Base-by-base conservation (phyloP, 2,329 filamentous ascomycete species). In the Trichoderma asperellum region DNA sequence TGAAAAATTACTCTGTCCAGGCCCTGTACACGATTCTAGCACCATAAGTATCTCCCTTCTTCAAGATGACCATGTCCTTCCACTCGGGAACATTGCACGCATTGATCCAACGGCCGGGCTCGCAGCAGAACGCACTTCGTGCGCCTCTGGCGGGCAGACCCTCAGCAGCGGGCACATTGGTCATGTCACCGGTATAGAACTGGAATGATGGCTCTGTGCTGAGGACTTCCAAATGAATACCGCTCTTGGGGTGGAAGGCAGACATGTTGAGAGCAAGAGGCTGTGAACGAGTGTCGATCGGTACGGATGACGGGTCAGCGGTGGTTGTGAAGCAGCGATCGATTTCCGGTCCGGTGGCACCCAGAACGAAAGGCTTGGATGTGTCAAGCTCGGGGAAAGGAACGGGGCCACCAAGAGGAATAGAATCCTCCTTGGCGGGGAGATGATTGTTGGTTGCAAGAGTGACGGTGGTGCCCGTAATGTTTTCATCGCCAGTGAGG, bases 161-260 rank as follows among this genome's bases (percentile, higher is more conserved):
- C n/a, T 84, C 85, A 4, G 89, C 83, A 35, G 83, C 90, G 0
- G 92, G 91, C 14, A 97, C 91, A 74, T 96, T 83, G 73, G 96
- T 94, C 76, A 89, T 91, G 77, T 92, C 91, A 73, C 95, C 96
- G 0, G 94, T 96, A 82, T 98, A 98, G 82, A 97, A 97, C 80
- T 98, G 95, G 85, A 97, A 98, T 0, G 93, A 92, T 0, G 96
- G 96, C 83, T 98, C 95, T 0, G 95, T 98, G 83, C 92, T 96
- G 76, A 89, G 84, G 6, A 97, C 91, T 80, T 97, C 92, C 61
- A 98, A 88, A 78, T 96, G 91, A 73, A 97, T 85, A 72, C 89
- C 88, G 34, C 89, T 91, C 61, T 83, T 84, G 6, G 93, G 88
- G 79, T 97, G 93, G 79, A 87, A 87, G 70, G 96, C 92, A 29